Conservation (phyloP, 73 alveolate genomes). For the Uronychia setigera region DNA sequence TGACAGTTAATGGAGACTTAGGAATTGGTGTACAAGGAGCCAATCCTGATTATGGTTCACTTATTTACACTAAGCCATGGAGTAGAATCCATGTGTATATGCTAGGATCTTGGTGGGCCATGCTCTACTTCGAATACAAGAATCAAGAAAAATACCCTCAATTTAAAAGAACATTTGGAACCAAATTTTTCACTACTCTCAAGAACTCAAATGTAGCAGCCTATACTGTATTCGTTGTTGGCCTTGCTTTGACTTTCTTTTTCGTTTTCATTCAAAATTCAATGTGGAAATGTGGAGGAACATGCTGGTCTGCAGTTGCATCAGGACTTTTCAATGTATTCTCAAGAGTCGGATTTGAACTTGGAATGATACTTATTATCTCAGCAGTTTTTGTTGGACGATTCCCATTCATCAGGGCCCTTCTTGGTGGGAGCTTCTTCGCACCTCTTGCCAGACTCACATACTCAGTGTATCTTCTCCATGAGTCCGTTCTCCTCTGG, state of each 20-base stretch:
- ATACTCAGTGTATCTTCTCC: conserved; percentile 45
- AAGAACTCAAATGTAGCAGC: not conserved
- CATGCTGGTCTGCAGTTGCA: conserved; percentile 11
- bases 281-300: not conserved
- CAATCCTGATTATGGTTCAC: not conserved
- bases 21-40: not conserved
- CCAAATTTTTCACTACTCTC: conserved; percentile 2
- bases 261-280: conserved; percentile 5
- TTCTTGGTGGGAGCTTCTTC: conserved; percentile 13
- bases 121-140: conserved; percentile 32
- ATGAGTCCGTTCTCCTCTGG: conserved; percentile 20
- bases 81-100: conserved; percentile 41
- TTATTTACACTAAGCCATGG: conserved; percentile 40
- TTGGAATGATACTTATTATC: conserved; percentile 17
- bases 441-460: conserved; percentile 53
- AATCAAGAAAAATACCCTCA: conserved; percentile 5
- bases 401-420: not conserved
- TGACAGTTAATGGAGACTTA: not conserved
- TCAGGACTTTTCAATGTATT: conserved; percentile 16
- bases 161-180: conserved; percentile 4
- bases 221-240: conserved; percentile 2
- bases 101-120: conserved; percentile 32
- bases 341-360: conserved; percentile 21
- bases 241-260: conserved; percentile 16
- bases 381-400: conserved; percentile 38